Base-by-base conservation (phyloP, 108 stramenopile genomes). In the Conticribra weissflogii region DNA sequence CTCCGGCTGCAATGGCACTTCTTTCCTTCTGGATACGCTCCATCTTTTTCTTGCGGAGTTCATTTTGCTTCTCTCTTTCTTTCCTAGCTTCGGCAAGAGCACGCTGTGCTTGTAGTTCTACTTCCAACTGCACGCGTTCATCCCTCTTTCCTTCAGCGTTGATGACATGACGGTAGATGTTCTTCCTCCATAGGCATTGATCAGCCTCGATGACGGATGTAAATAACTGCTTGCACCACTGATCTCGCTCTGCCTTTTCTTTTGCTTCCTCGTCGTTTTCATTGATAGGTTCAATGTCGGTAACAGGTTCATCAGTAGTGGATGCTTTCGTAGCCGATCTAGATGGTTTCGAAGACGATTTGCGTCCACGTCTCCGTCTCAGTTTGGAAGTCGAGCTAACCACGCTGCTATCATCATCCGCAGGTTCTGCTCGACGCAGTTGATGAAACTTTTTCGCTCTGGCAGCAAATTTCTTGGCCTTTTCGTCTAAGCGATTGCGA, bases 381-480 rank as follows among this genome's bases (percentile, higher is more conserved):
- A 68, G 57, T n/a, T 51, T 36, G 12, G 76, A 69, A 23, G 54
- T 47, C 4, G 66, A 63, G 51, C 71, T 79, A 5, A 79, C 54
- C 0, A 73, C 72, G 47, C 67, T 73, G 41, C 63, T 53, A 27
- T 73, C 79, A 27, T 80, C 79, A 21, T 76, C 76, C 18, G 29
- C 50, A 41, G 25, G 61, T 19, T 66, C 66, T 36, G 47, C 66
- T 27, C 31, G 53, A 34, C 79, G 79, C 32, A 72, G 66, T 41
- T 80, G 66, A 54, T 80, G 72, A 46, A 80, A 73, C 45, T 59
- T 36, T 41, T 68, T 60, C 2, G 79, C 71, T 52, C 72, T 67
- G 0, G 79, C 79, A 28, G 79, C 79, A 36, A 80, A 73, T 47
- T 80, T 80, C 28, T 68, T 68, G 9, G 79, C 71, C 36, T 60